phyloP scores from a whole-genome alignment of 352 stramenopile species.

The Phytophthora sojae region DNA sequence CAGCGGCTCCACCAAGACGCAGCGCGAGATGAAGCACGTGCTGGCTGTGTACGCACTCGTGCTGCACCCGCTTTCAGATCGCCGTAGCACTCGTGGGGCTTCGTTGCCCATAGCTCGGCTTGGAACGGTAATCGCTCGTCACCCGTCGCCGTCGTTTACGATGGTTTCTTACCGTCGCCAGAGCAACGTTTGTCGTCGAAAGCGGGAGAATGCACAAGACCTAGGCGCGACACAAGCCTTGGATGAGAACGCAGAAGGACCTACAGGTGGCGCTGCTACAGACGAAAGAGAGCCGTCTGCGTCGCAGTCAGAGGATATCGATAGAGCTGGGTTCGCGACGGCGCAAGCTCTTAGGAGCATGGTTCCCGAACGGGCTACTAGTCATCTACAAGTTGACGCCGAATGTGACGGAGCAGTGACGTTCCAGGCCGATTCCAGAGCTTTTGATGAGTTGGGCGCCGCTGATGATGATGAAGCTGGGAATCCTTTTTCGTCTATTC shows the following conservation, averaged over 20 bases:
- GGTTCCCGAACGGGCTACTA: not conserved
- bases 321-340: not conserved
- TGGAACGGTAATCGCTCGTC: constrained; percentile 32
- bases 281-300: not conserved
- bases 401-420: not conserved
- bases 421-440: not conserved
- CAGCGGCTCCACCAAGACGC: constrained; percentile 47
- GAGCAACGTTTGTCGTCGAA: not conserved
- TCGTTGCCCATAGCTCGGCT: constrained; percentile 1
- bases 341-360: not conserved
- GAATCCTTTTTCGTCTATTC: not conserved
- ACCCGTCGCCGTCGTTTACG: constrained; percentile 34
- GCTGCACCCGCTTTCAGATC: constrained; percentile 3
- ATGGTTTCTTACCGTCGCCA: constrained; percentile 44
- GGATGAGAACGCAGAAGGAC: not conserved
- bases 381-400: not conserved
- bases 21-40: constrained; percentile 47
- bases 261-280: not conserved
- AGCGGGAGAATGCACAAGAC: not conserved
- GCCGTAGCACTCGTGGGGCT: not conserved
- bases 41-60: constrained; percentile 41
- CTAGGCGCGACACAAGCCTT: not conserved
- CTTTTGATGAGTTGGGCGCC: not conserved
- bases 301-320: too few species aligned
- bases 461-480: not conserved